phyloP scores from a whole-genome alignment of 257 asterid genomes.

The Osmanthus fragrans region DNA sequence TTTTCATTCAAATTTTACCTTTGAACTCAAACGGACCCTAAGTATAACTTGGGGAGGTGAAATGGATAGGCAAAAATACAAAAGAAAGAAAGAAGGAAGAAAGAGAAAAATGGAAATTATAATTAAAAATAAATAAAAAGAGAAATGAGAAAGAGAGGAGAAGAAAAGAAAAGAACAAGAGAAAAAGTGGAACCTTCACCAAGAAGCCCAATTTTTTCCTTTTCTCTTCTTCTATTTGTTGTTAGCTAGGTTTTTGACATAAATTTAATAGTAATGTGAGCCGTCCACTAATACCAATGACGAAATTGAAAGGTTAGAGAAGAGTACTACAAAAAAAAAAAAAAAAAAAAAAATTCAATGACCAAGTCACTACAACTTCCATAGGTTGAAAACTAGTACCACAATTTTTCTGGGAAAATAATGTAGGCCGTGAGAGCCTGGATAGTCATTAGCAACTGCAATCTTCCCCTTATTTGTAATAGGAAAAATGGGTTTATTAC shows the following conservation, averaged over 20 bases:
- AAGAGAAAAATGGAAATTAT: not conserved
- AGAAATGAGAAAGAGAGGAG: not conserved
- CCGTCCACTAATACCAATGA: not conserved
- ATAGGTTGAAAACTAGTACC: not conserved
- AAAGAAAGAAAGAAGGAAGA: not conserved
- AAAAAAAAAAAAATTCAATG: not conserved
- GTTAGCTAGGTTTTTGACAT: not conserved
- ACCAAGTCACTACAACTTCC: not conserved
- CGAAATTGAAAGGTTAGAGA: too few relatives aligned
- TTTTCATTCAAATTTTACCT: too few relatives aligned
- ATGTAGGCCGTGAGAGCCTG: not conserved
- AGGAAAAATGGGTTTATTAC: not conserved
- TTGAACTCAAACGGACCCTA: too few relatives aligned
- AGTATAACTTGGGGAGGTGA: not conserved
- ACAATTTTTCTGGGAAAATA: not conserved
- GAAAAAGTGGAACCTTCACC: not conserved
- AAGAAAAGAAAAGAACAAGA: not conserved
- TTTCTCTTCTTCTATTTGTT: not conserved
- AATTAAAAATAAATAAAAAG: not conserved
- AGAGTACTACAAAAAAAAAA: too few relatives aligned
- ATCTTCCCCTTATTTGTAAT: not conserved
- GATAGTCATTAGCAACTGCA: not conserved
- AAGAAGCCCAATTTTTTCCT: not conserved
- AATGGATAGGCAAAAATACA: not conserved
- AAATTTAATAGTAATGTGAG: not conserved